Base-by-base conservation (phyloP, 164 flowering plant species). In the Stephania japonica region DNA sequence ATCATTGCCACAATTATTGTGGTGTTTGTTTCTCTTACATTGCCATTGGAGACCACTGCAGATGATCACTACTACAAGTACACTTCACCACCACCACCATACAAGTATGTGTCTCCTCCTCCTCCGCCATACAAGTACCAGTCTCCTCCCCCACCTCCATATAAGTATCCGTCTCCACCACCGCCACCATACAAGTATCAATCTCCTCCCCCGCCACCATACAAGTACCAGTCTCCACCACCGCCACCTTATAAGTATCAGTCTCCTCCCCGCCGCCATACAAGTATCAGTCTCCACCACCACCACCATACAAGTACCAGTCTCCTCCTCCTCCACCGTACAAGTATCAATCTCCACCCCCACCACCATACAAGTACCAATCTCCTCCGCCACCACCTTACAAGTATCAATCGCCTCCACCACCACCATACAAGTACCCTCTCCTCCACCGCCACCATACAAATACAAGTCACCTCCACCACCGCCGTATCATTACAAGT, bases 41-140 rank as follows among this genome's bases (percentile, higher is more conserved):
- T 80, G 73, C 73, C 82, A 10, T 44, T 70, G 23, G 73, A 73
- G 68, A 70, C 68, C 43, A 71, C 59, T 61, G 82, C 82, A 41
- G 61, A 47, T 9, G 12, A 59, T 24, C 23, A 76, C 75, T 80
- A 77, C 72, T 11, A 24, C 25, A 32, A 32, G 38, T 68, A 78
- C 76, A 53, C 76, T 18, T 70, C 77, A 2, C 77, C 77, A 9
- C 78, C 70, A 50, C 77, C 77, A 6, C 73, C 73, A 32, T 66
- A 76, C 66, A 21, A 68, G 2, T 44, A 68, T 53, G 9, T 42
- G 27, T 19, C 26, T 16, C 56, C 64, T 1, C 64, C 64, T 1
- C 63, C 63, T 7, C 64, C 64, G 3, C 64, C 53, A 11, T 56
- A 56, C 23, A 56, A 56, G 23, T 56, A 19, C n/a, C 63, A 19